These are phyloP conservation scores for Colletotrichum sp. DNA, from an alignment of 2,329 filamentous ascomycete genomes.

Conservation along the genomic window DNA sequence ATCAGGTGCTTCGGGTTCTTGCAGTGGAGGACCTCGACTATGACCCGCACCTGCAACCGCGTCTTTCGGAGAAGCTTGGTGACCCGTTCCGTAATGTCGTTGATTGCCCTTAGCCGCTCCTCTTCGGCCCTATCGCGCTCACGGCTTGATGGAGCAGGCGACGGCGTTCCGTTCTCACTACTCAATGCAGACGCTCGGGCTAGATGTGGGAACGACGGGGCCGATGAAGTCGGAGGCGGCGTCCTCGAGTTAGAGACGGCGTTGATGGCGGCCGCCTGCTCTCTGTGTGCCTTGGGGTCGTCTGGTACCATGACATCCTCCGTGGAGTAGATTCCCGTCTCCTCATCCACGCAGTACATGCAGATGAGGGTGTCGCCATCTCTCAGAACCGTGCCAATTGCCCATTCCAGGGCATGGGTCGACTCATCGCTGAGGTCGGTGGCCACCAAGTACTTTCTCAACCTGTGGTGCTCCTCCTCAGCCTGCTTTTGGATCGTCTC, in stretches of 20 bases:
- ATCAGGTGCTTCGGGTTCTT: slow-evolving; percentile 97
- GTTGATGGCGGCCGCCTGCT: slow-evolving; percentile 75
- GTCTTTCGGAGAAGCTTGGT: slow-evolving; percentile 90
- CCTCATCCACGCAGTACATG: slow-evolving; percentile 93
- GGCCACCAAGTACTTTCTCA: slow-evolving; percentile 93
- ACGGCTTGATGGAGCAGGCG: slow-evolving; percentile 52
- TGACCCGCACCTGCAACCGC: slow-evolving; percentile 86
- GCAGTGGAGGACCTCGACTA: slow-evolving; percentile 97
- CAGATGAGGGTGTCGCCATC: slow-evolving; percentile 94
- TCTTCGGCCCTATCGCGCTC: slow-evolving; percentile 70
- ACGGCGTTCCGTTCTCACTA: slow-evolving; percentile 39
- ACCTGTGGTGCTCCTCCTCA: slow-evolving; percentile 76
- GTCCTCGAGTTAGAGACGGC: slow-evolving; percentile 56
- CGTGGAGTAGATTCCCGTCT: slow-evolving; percentile 62
- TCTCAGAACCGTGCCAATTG: slow-evolving; percentile 90
- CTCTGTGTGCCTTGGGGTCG: slow-evolving; percentile 75
- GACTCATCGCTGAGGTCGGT: slow-evolving; percentile 95
- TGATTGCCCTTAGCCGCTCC: slow-evolving; percentile 81
- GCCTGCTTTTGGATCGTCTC: slow-evolving; percentile 76
- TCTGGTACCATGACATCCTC: slow-evolving; percentile 67
- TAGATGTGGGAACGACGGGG: slow-evolving; percentile 34
- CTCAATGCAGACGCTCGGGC: slow-evolving; percentile 37
- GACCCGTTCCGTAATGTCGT: slow-evolving; percentile 83
- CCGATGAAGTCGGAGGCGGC: slow-evolving; percentile 27
- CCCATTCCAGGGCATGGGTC: slow-evolving; percentile 95